phyloP scores from a whole-genome alignment of 306 rosid genomes.

The Lablab purpureus region DNA sequence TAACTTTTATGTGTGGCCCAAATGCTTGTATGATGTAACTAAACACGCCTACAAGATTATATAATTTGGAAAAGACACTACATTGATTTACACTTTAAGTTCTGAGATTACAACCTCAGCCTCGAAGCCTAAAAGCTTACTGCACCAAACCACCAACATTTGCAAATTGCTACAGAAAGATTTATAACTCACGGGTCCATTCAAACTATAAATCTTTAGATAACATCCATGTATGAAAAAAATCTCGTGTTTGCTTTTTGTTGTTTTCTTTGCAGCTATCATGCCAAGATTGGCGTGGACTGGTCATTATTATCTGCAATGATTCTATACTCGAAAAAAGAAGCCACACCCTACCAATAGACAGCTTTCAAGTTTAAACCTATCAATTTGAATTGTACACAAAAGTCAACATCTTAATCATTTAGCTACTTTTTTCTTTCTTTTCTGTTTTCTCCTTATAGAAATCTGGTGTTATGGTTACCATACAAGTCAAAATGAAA shows the following conservation, averaged over 20 bases:
- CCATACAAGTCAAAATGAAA: conserved; percentile 30
- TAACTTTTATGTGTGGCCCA: conserved; percentile 11
- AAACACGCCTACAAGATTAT: background rate
- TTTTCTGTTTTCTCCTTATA: conserved; percentile 10
- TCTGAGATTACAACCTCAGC: background rate
- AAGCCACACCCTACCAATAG: conserved; percentile 53
- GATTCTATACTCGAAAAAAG: conserved; percentile 48
- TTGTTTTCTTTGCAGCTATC: conserved; percentile 33
- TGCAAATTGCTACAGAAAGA: background rate
- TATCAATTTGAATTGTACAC: conserved; percentile 38
- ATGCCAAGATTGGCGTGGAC: conserved; percentile 60
- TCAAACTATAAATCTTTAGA: background rate
- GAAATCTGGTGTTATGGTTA: background rate
- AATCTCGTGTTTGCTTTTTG: background rate
- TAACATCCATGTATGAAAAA: background rate
- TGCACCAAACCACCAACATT: background rate
- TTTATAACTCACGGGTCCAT: conserved; percentile 6
- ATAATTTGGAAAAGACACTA: background rate
- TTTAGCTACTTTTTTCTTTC: conserved; percentile 36
- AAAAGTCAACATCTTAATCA: conserved; percentile 64
- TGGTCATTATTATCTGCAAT: conserved; percentile 56
- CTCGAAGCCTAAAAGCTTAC: background rate
- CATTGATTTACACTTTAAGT: background rate
- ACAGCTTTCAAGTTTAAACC: conserved; percentile 50
- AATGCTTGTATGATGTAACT: conserved; percentile 13